These are phyloP conservation scores for Phalaenopsis equestris DNA, from an alignment of 106 monocot species.

Conservation along the genomic window DNA sequence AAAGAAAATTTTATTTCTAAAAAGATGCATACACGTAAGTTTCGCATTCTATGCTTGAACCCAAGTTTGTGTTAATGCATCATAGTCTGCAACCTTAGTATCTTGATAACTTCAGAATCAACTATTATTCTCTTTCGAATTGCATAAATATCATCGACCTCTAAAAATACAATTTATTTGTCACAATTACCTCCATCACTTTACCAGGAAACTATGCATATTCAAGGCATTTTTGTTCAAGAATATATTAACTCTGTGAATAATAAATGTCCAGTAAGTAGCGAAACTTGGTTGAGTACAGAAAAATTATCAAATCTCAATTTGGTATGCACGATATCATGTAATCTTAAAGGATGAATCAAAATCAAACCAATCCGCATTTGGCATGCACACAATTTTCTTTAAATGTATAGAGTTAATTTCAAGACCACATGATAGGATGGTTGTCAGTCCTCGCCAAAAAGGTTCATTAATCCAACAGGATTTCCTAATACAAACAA, in stretches of 20 bases:
- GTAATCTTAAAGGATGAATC: background rate
- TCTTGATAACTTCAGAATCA: background rate
- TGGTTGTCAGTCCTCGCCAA: background rate
- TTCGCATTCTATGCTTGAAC: background rate
- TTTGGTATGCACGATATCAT: background rate
- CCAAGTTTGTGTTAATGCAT: background rate
- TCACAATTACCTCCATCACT: background rate
- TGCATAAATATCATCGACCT: background rate
- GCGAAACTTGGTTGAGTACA: background rate
- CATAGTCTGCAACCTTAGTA: background rate
- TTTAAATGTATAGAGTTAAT: background rate
- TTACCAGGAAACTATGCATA: background rate
- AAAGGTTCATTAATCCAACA: background rate
- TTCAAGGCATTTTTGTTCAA: background rate
- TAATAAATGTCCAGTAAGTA: background rate
- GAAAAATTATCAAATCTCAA: background rate
- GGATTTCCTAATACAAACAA: background rate
- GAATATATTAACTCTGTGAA: background rate
- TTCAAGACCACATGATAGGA: background rate
- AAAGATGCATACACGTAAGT: background rate
- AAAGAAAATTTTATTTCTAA: background rate
- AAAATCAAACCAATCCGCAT: background rate
- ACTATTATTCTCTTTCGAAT: background rate
- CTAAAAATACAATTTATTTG: background rate
- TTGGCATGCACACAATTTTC: background rate